These are phyloP conservation scores for Fusarium sp. DNA, from an alignment of 2,329 filamentous ascomycete genomes.

Conservation along the genomic window DNA sequence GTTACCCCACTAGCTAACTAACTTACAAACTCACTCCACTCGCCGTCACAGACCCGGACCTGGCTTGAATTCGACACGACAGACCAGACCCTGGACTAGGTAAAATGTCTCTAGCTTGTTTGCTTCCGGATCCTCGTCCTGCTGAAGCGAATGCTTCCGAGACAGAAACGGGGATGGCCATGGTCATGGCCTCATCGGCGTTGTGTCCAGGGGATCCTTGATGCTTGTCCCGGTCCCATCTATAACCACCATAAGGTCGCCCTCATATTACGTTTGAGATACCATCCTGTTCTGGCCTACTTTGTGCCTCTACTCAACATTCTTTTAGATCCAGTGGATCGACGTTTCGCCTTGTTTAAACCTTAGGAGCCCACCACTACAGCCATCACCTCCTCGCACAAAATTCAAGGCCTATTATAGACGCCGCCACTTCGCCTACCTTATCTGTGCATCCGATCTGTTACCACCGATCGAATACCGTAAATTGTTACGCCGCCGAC, in stretches of 20 bases:
- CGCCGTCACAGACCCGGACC: constrained; percentile 35
- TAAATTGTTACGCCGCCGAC: not conserved
- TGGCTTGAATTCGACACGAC: constrained; percentile 33
- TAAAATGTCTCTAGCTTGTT: constrained; percentile 33
- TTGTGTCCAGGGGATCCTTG: constrained; percentile 23
- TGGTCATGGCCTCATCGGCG: constrained; percentile 27
- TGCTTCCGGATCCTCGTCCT: constrained; percentile 29
- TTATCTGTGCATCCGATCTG: not conserved
- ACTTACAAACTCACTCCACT: constrained; percentile 30
- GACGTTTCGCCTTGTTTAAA: constrained; percentile 15
- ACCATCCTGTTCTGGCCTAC: constrained; percentile 1
- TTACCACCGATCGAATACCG: not conserved
- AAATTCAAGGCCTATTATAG: constrained; percentile 12
- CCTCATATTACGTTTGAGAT: constrained; percentile 9
- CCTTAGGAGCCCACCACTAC: constrained; percentile 14
- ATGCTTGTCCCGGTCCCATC: constrained; percentile 15
- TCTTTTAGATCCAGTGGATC: constrained; percentile 15
- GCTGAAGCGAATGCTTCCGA: constrained; percentile 34
- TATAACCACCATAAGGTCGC: constrained; percentile 27
- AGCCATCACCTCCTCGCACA: constrained; percentile 4
- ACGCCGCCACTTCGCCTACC: constrained; percentile 12
- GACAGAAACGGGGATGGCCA: constrained; percentile 31
- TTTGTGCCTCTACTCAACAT: not conserved
- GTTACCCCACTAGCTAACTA: constrained; percentile 20
- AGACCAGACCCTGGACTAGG: constrained; percentile 31